A percentile compares a stretch with the other conserved stretches of the same genome.
phyloP scores from a whole-genome alignment of 2,329 filamentous ascomycete species.

The Aspergillus carbonarius region DNA sequence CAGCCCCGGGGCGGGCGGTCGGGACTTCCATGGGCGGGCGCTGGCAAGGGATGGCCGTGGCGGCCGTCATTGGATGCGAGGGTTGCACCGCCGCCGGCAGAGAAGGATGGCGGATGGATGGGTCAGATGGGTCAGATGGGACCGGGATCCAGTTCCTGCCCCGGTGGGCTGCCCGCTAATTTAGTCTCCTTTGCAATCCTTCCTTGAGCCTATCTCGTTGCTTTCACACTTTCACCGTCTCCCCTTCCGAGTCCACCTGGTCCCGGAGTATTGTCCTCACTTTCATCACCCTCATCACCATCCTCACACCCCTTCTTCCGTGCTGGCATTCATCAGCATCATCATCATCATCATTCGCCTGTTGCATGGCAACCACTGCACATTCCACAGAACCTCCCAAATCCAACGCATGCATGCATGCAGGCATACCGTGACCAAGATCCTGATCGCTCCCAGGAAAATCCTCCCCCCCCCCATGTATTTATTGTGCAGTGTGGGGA shows the following conservation, averaged over 20 bases:
- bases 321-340: neutral
- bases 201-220: conserved; percentile 1
- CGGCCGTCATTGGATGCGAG: neutral
- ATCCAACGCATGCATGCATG: neutral
- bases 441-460: neutral
- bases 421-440: conserved; percentile 1
- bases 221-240: neutral
- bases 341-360: neutral
- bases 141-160: neutral
- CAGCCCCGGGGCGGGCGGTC: neutral
- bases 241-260: neutral
- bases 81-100: neutral
- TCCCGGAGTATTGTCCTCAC: neutral
- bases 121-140: neutral
- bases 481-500: conserved; percentile 15
- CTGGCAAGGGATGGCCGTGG: neutral
- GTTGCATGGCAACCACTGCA: conserved; percentile 3
- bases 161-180: neutral
- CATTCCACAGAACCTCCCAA: neutral
- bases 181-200: neutral
- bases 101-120: no score
- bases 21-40: neutral
- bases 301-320: neutral
- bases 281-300: neutral
- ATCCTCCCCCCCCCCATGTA: conserved; percentile 2